These are phyloP conservation scores for Thielaviopsis euricoi DNA, from an alignment of 2,329 filamentous ascomycete genomes.

Conservation along the genomic window DNA sequence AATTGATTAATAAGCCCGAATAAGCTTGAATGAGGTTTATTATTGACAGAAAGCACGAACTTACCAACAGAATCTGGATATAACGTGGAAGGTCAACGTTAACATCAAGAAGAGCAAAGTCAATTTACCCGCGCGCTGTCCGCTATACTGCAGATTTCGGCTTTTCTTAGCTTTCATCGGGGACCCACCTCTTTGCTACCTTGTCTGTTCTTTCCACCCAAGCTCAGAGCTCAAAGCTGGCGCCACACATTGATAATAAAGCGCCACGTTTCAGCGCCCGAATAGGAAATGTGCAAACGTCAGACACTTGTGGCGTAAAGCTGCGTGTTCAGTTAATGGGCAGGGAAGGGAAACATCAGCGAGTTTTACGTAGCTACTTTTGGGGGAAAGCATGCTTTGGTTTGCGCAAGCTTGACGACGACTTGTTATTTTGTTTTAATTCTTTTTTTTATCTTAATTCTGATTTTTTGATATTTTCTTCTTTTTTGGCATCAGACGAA, in stretches of 20 bases:
- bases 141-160: no score
- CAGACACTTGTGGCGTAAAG: constrained; percentile 12
- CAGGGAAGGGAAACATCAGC: not conserved
- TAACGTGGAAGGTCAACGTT: not conserved
- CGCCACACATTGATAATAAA: not conserved
- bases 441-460: not conserved
- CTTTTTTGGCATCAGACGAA: not conserved
- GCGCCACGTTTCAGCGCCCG: not conserved
- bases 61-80: not conserved
- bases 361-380: no score
- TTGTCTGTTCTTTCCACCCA: no score
- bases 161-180: no score
- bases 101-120: no score
- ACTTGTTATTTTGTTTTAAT: not conserved
- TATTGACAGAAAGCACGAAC: not conserved
- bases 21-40: not conserved
- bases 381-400: not conserved
- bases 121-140: not conserved
- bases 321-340: constrained; percentile 11
- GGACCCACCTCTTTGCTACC: no score
- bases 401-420: not conserved
- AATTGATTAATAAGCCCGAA: no score
- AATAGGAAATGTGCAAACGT: constrained; percentile 5
- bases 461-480: not conserved
- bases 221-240: not conserved